Evolutionary conservation across 139 green algal genomes (phyloP).

Genomic region (Picochlorum costavermella): DNA sequence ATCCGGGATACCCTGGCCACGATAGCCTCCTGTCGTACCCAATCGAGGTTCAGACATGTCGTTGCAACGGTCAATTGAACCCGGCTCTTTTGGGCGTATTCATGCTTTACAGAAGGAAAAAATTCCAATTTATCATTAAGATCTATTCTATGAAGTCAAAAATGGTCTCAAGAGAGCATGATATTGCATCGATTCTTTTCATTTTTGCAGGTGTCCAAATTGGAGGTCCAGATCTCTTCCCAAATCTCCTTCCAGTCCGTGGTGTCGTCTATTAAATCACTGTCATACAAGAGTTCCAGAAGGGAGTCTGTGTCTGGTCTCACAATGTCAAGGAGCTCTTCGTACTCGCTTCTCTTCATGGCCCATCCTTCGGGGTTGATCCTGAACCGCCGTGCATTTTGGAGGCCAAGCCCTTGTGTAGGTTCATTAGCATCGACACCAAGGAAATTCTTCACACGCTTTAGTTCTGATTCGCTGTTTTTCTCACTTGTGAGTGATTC

Average conservation of each 20-base stretch:
- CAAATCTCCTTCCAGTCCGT: background rate
- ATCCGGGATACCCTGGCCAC: background rate
- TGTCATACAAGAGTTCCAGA: conserved; percentile 7
- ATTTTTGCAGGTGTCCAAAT: conserved; percentile 5
- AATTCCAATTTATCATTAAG: too few species aligned
- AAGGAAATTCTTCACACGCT: conserved; percentile 3
- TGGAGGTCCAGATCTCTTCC: conserved; percentile 7
- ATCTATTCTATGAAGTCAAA: too few species aligned
- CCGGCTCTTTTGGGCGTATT: too few species aligned
- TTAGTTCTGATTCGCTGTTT: background rate
- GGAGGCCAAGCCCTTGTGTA: background rate
- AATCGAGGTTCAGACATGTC: too few species aligned
- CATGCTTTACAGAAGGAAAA: too few species aligned
- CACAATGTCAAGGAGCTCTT: conserved; percentile 3
- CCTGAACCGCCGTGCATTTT: conserved; percentile 8
- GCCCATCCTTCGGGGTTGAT: conserved; percentile 10
- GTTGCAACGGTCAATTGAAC: too few species aligned
- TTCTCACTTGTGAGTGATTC: conserved; percentile 5
- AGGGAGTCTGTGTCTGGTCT: background rate
- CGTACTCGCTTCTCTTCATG: background rate
- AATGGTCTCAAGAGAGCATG: too few species aligned
- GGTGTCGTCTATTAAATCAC: background rate
- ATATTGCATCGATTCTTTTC: background rate
- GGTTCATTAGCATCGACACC: background rate
- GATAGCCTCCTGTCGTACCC: background rate